These are phyloP conservation scores for Quercus agrifolia DNA, from an alignment of 306 rosid species.

Conservation along the genomic window DNA sequence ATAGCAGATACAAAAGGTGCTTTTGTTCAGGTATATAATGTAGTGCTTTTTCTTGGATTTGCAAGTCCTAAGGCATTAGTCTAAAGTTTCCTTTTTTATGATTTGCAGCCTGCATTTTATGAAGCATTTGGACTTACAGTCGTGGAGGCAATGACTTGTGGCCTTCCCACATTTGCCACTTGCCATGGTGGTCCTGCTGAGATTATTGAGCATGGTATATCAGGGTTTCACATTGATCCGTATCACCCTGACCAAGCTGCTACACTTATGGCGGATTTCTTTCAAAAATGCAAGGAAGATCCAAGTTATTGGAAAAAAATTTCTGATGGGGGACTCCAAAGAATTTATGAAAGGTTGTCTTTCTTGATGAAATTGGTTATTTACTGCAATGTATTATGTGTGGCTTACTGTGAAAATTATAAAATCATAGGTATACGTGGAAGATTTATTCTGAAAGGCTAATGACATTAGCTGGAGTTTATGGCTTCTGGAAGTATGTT, in stretches of 20 bases:
- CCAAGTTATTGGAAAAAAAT: conserved; percentile 66
- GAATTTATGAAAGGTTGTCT: conserved; percentile 74
- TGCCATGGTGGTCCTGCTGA: conserved; percentile 96
- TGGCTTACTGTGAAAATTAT: conserved; percentile 8
- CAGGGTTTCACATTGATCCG: conserved; percentile 94
- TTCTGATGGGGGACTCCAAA: conserved; percentile 76
- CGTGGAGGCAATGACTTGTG: conserved; percentile 94
- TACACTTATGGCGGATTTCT: conserved; percentile 56
- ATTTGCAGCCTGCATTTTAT: conserved; percentile 85
- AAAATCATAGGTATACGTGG: conserved; percentile 76
- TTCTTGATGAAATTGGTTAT: background rate
- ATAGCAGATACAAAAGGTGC: conserved; percentile 86
- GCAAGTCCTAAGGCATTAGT: background rate
- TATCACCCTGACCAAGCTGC: conserved; percentile 79
- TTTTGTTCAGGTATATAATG: conserved; percentile 72
- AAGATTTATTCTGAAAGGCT: conserved; percentile 87
- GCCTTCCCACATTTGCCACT: conserved; percentile 92
- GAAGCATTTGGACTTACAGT: conserved; percentile 99
- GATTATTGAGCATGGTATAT: conserved; percentile 79
- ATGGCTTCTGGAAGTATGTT: conserved; percentile 91
- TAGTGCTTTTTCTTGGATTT: conserved; percentile 2
- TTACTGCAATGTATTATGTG: background rate
- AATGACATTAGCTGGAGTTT: conserved; percentile 91
- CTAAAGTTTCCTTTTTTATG: background rate
- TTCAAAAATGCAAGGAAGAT: conserved; percentile 58